These are phyloP conservation scores for Rubia tinctorum DNA, from an alignment of 305 asterid species.

Conservation along the genomic window DNA sequence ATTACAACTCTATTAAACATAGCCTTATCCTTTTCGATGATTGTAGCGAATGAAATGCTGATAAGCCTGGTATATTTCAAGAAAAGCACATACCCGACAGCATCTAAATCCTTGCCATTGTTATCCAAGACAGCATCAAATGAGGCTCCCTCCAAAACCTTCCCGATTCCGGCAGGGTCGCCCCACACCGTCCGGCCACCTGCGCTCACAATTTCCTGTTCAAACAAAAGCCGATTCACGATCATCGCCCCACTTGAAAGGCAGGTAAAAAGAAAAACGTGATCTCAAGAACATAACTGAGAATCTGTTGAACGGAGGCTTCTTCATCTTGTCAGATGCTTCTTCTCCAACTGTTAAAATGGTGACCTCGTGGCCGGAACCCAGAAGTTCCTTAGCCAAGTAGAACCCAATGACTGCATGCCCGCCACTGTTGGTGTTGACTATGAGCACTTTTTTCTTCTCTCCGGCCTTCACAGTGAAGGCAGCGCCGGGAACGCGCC, in stretches of 20 bases:
- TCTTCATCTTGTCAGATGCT: conserved; percentile 95
- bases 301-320: conserved; percentile 93
- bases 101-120: conserved; percentile 93
- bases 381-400: conserved; percentile 82
- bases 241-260: neutral
- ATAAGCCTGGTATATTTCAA: too few species aligned
- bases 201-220: conserved; percentile 73
- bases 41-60: too few species aligned
- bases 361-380: conserved; percentile 72
- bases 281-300: conserved; percentile 43
- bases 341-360: conserved; percentile 84
- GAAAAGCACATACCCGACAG: conserved; percentile 51
- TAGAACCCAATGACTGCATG: conserved; percentile 94
- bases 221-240: conserved; percentile 8
- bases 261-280: neutral
- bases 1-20: too few species aligned
- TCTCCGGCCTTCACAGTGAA: conserved; percentile 52
- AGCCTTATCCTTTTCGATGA: too few species aligned
- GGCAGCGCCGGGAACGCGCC: conserved; percentile 22
- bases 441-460: conserved; percentile 84
- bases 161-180: conserved; percentile 62
- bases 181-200: conserved; percentile 99
- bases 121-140: conserved; percentile 91
- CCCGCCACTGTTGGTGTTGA: conserved; percentile 91
- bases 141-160: conserved; percentile 66